A percentile compares a stretch with the other conserved stretches of the same genome.
These are phyloP conservation scores for Porphyridium purpureum DNA, from an alignment of 23 red algal genomes.

Conservation along the genomic window DNA sequence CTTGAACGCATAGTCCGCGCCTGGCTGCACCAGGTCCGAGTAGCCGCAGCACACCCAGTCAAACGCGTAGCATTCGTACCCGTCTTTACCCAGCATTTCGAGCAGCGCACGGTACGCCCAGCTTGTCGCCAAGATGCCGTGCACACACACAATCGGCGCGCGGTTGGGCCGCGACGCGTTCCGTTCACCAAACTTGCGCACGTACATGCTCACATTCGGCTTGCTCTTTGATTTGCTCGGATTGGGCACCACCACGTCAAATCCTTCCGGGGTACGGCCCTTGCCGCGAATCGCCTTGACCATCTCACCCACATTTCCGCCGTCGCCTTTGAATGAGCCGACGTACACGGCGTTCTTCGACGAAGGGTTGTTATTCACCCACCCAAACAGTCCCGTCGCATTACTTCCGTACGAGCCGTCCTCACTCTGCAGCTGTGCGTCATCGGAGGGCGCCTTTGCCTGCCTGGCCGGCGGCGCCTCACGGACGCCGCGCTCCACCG, in stretches of 20 bases:
- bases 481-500: not conserved
- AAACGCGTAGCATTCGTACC: not conserved
- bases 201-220: not conserved
- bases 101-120: not conserved
- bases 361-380: constrained; percentile 1
- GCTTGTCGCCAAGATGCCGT: not conserved
- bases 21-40: not conserved
- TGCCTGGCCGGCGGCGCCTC: not conserved
- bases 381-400: constrained; percentile 1
- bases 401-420: not conserved
- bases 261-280: not conserved
- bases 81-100: not conserved
- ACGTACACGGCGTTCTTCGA: constrained; percentile 1
- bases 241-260: not conserved
- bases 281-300: not conserved
- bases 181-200: not conserved
- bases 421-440: not conserved
- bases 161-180: not conserved
- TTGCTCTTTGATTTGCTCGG: too few relatives aligned
- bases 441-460: not conserved
- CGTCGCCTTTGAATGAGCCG: not conserved
- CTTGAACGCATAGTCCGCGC: not conserved
- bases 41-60: not conserved
- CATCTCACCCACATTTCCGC: not conserved
- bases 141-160: not conserved